These are phyloP conservation scores for Suillus bovinus DNA, from an alignment of 768 basidiomycete genomes.

Conservation along the genomic window DNA sequence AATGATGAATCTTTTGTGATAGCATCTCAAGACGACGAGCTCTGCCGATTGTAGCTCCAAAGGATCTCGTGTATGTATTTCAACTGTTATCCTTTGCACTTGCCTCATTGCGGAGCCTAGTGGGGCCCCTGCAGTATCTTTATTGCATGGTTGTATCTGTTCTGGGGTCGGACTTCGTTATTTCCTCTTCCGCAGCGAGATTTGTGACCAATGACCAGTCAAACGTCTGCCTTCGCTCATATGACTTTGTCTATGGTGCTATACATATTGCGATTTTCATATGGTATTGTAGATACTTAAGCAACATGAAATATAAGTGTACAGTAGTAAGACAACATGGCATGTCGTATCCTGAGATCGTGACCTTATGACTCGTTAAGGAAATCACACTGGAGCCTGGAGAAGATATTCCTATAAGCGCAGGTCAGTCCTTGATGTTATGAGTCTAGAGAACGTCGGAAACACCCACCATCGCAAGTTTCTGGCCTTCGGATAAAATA, in stretches of 20 bases:
- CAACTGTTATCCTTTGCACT: conserved; percentile 17
- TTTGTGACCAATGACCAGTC: conserved; percentile 12
- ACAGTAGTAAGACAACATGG: background rate
- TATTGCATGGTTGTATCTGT: conserved; percentile 11
- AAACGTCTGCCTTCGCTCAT: background rate
- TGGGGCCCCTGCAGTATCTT: conserved; percentile 13
- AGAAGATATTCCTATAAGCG: background rate
- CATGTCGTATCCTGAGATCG: background rate
- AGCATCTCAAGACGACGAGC: conserved; percentile 29
- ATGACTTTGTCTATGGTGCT: too few species aligned
- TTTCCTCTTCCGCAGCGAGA: conserved; percentile 12
- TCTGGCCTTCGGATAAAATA: background rate
- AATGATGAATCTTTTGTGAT: conserved; percentile 24
- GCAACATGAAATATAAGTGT: background rate
- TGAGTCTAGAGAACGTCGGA: background rate
- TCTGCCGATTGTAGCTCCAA: conserved; percentile 22
- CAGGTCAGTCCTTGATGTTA: background rate
- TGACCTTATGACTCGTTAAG: background rate
- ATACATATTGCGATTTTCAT: conserved; percentile 17
- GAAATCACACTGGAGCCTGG: background rate
- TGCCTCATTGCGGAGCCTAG: conserved; percentile 11
- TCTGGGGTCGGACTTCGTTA: conserved; percentile 11
- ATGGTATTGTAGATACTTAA: background rate
- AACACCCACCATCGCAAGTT: background rate
- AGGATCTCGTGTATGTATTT: conserved; percentile 18